phyloP scores from a whole-genome alignment of 1,284 basidiomycete genomes.

The Crucibulum cyathiforme region DNA sequence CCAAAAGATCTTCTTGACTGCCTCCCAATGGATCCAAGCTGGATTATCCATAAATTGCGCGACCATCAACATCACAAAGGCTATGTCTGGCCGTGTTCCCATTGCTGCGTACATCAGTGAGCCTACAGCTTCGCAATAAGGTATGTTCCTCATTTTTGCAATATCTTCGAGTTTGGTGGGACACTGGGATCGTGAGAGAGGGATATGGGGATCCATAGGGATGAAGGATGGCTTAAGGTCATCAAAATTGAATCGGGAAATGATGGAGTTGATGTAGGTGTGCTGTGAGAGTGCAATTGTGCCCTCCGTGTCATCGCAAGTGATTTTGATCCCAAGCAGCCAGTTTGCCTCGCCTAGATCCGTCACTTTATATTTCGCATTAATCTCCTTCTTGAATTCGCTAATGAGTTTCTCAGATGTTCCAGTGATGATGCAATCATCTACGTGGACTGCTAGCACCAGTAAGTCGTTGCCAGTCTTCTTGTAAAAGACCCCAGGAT shows the following conservation, averaged over 20 bases:
- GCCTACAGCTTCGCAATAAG: conserved; percentile 18
- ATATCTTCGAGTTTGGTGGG: neutral
- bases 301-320: conserved; percentile 22
- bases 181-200: neutral
- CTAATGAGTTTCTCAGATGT: conserved; percentile 14
- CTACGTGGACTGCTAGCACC: conserved; percentile 38
- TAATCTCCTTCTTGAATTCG: conserved; percentile 25
- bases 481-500: conserved; percentile 35
- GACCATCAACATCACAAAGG: too few species aligned
- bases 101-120: conserved; percentile 33
- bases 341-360: conserved; percentile 36
- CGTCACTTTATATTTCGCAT: conserved; percentile 29
- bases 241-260: neutral
- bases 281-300: conserved; percentile 20
- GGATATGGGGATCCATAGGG: neutral
- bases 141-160: neutral
- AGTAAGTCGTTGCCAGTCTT: conserved; percentile 12
- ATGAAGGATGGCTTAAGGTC: neutral
- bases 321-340: conserved; percentile 41
- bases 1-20: too few species aligned
- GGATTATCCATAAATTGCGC: too few species aligned
- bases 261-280: neutral
- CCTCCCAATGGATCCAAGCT: too few species aligned
- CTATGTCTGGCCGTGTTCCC: too few species aligned
- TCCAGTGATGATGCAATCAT: conserved; percentile 35